Percentiles rank a stretch among this genome's conserved stretches.
These are phyloP conservation scores for Aechmea fasciata DNA, from an alignment of 176 grass and related monocot genomes.

Conservation along the genomic window DNA sequence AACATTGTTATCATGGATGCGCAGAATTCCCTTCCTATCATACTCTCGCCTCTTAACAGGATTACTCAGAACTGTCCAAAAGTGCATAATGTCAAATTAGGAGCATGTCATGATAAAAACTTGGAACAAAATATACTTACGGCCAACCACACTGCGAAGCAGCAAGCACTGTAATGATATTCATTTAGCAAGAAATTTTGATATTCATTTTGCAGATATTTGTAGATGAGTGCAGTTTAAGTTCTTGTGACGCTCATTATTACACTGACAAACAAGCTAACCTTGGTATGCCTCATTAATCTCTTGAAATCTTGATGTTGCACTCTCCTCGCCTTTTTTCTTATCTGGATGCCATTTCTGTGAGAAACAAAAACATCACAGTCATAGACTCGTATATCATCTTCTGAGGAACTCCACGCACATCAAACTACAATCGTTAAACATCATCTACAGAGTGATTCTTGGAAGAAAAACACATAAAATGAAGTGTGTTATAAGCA, in stretches of 20 bases:
- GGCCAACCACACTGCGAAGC: too few species aligned
- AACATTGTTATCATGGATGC: constrained; percentile 72
- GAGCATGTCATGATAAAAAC: neutral
- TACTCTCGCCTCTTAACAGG: constrained; percentile 79
- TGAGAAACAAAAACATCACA: neutral
- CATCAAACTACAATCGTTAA: neutral
- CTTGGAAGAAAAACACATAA: neutral
- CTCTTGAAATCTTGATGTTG: constrained; percentile 95
- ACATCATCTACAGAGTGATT: neutral
- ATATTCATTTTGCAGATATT: too few species aligned
- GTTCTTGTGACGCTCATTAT: neutral
- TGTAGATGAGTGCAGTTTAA: neutral
- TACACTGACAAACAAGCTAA: constrained; percentile 11
- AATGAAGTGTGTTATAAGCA: too few species aligned
- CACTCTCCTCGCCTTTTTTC: constrained; percentile 64
- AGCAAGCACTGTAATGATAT: too few species aligned
- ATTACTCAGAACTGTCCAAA: constrained; percentile 71
- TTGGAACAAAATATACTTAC: neutral
- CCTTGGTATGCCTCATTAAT: constrained; percentile 96
- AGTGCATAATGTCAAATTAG: constrained; percentile 11
- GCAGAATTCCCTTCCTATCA: constrained; percentile 54
- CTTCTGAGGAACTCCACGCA: neutral
- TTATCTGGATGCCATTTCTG: constrained; percentile 99
- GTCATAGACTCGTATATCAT: neutral
- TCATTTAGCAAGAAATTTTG: too few species aligned